These are phyloP conservation scores for Populus deltoides DNA, from an alignment of 345 rosid species.

Conservation along the genomic window DNA sequence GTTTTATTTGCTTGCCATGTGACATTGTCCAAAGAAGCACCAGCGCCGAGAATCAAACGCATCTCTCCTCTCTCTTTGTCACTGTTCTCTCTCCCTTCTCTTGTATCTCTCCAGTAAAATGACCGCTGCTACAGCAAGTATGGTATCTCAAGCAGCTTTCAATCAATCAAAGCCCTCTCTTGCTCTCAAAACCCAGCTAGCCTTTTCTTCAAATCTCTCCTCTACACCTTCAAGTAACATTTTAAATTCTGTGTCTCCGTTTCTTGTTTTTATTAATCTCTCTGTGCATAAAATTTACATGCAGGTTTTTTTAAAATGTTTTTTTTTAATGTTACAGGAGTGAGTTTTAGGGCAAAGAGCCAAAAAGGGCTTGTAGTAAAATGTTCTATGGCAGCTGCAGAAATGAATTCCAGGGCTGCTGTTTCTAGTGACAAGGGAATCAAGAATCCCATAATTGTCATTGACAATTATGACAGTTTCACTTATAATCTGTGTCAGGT, in stretches of 20 bases:
- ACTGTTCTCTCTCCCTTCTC: not conserved
- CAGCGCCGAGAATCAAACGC: not conserved
- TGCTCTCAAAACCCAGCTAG: constrained; percentile 12
- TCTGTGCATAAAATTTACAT: not conserved
- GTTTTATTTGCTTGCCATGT: not conserved
- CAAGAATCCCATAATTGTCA: constrained; percentile 63
- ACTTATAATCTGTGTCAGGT: constrained; percentile 98
- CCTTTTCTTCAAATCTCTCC: not conserved
- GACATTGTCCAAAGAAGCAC: not conserved
- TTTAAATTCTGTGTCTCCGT: not conserved
- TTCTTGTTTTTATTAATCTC: not conserved
- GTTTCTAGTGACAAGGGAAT: constrained; percentile 24
- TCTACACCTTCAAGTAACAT: constrained; percentile 19
- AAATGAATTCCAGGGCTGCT: constrained; percentile 34
- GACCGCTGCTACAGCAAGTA: constrained; percentile 7
- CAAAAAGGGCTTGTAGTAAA: constrained; percentile 35
- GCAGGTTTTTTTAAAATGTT: not conserved
- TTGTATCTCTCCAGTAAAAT: not conserved
- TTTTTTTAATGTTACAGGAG: constrained; percentile 30
- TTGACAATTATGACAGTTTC: constrained; percentile 95
- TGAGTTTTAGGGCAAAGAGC: constrained; percentile 36
- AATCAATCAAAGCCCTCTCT: constrained; percentile 17
- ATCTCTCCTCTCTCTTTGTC: not conserved
- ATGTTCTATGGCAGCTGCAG: constrained; percentile 38
- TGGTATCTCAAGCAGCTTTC: constrained; percentile 16